Conservation (phyloP, 352 stramenopile genomes). For the Globisporangium uncinulatum region DNA sequence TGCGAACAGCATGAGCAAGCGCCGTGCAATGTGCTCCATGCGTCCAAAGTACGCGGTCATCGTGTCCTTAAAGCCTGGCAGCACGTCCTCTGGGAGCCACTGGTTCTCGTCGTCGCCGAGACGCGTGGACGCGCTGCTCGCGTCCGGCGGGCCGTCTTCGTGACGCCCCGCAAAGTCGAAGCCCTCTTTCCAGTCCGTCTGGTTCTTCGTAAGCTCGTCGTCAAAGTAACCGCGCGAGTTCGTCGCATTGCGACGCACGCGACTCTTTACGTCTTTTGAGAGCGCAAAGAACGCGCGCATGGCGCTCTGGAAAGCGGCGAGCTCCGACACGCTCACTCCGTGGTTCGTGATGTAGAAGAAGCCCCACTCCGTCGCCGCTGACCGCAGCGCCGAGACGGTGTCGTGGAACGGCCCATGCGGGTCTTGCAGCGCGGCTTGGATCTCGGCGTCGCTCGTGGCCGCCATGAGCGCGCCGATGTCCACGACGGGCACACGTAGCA, state of each 20-base stretch:
- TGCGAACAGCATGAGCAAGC: constrained; percentile 29
- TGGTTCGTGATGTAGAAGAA: constrained; percentile 93
- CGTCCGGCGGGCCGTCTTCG: constrained; percentile 34
- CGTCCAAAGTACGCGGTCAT: constrained; percentile 26
- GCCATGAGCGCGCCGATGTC: constrained; percentile 47
- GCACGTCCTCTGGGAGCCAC: constrained; percentile 38
- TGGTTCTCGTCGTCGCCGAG: constrained; percentile 86
- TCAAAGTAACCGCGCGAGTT: constrained; percentile 93
- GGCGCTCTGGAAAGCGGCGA: constrained; percentile 54
- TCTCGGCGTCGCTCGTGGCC: constrained; percentile 24
- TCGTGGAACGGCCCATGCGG: constrained; percentile 2
- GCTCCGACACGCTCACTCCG: constrained; percentile 45
- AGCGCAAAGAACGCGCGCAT: constrained; percentile 86
- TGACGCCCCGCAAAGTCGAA: constrained; percentile 61
- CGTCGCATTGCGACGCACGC: constrained; percentile 52
- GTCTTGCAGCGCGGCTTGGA: constrained; percentile 20
- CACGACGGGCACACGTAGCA: constrained; percentile 30
- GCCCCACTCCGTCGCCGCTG: constrained; percentile 18
- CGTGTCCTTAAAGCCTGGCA: constrained; percentile 54
- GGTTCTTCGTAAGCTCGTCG: constrained; percentile 93
- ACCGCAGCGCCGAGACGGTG: constrained; percentile 1
- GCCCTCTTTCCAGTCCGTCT: constrained; percentile 89
- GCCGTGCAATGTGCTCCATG: constrained; percentile 27
- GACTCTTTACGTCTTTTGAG: constrained; percentile 43
- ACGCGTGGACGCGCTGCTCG: constrained; percentile 34